Base-by-base conservation (phyloP, 768 basidiomycete species). In the Suillus hirtellus region DNA sequence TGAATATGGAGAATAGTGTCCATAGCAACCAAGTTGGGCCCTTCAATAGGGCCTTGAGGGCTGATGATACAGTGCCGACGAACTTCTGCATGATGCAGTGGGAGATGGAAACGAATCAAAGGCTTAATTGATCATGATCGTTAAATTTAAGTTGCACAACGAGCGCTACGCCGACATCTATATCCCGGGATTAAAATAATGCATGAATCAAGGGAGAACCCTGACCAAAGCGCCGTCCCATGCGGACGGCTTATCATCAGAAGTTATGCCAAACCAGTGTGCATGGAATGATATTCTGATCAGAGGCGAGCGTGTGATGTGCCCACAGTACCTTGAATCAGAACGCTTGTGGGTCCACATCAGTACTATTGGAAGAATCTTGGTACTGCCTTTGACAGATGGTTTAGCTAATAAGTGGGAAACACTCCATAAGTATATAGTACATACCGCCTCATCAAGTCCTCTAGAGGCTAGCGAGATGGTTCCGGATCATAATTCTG, bases 391-490 rank as follows among this genome's bases (percentile, higher is more conserved):
- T 93, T 42, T 34, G 60, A 54, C 46, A 58, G 52, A 31, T 43
- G 14, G 17, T 1, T 27, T 62, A 49, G 47, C 34, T 19, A 47
- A 37, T 11, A 49, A n/a, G 37, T n/a, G 10, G 11, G 37, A 14
- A 56, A 2, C 35, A 31, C 35, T 10, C 7, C 35, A 37, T 37
- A 8, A 37, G 40, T 40, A 15, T 38, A 38, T 12, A 40, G 40
- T 40, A 40, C 82, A 49, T 67, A 89, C 89, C 89, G 92, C 68
- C 82, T 77, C 84, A 95, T 92, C 50, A 95, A 77, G n/a, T 89
- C 86, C 70, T 92, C 88, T 60, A 96, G 89, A 4, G 95, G 75
- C 95, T 97, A 2, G 91, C 89, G 15, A 83, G 79, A 58, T 89
- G 5, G 31, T 7, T 86, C 83, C 81, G 42, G 80, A 19, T 43